Conservation (phyloP, 1,284 basidiomycete species). For the Leccinum colubrinum region DNA sequence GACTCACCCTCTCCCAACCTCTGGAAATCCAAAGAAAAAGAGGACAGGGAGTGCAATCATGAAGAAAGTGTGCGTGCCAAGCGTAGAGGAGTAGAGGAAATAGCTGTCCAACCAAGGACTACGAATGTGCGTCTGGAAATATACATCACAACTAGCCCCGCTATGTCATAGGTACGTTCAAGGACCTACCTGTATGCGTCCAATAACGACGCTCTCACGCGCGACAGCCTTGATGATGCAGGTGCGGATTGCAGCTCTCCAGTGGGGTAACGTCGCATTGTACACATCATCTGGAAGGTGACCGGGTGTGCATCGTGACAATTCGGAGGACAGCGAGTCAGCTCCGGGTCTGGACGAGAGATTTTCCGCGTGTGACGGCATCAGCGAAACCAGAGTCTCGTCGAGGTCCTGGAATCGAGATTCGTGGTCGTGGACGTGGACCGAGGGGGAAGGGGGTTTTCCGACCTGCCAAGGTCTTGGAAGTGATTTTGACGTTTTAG, state of each 20-base stretch:
- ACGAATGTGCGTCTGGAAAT: slow-evolving; percentile 52
- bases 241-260: slow-evolving; percentile 66
- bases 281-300: slow-evolving; percentile 26
- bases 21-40: slow-evolving; percentile 83
- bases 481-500: too few species aligned
- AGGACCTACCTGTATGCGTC: slow-evolving; percentile 61
- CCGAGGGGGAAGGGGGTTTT: neutral
- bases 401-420: neutral
- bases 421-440: neutral
- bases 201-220: slow-evolving; percentile 67
- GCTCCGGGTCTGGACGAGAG: slow-evolving; percentile 2
- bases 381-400: neutral
- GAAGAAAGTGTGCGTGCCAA: slow-evolving; percentile 95
- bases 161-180: neutral
- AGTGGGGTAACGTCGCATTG: slow-evolving; percentile 35
- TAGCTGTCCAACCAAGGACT: slow-evolving; percentile 78
- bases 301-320: slow-evolving; percentile 13
- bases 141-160: neutral
- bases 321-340: neutral
- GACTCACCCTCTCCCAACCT: slow-evolving; percentile 74
- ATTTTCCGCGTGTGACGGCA: slow-evolving; percentile 2
- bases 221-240: slow-evolving; percentile 58
- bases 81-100: slow-evolving; percentile 88
- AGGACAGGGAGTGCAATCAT: slow-evolving; percentile 84
- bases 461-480: too few species aligned